Base-by-base conservation (phyloP, 139 green algal genomes). In the Coelastrella sp. region DNA sequence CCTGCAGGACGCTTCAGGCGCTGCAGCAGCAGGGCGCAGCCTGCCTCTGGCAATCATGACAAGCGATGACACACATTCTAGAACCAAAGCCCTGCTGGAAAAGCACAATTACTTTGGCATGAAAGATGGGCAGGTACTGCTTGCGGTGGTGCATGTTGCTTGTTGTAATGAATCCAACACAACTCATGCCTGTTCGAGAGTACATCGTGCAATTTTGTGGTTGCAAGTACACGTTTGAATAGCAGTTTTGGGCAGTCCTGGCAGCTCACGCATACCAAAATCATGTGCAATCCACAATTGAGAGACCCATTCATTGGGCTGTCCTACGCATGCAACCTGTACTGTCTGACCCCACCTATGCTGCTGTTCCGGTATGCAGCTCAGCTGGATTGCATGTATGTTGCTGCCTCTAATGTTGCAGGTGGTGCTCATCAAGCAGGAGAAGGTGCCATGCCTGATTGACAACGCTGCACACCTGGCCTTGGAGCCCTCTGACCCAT, bases 21-120 rank as follows among this genome's bases (percentile, higher is more conserved):
- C 83, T 14, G 57, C 24, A 24, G 84, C 25, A 65, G 76, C 22
- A 35, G 59, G 83, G 3, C 11, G 76, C 25, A 81, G 17, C 15
- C 95, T 99, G 80, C 98, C 98, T 7, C 93, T 99, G 59, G 97
- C 95, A 70, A 99, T 99, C 93, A 99, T 99, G 98, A 99, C 98
- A 1, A 98, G 94, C 5, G 98, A 97, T 75, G 98, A 99, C 95
- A 99, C 98, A 6, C 98, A 99, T 91, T 94, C 61, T 8, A 92
- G 92, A 74, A 99, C 98, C 4, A 24, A 92, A 79, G 88, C 75
- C 19, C 95, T 99, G 84, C 95, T 99, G 72, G 87, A 96, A 56
- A n/a, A 87, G n/a, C 90, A 98, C 90, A 72, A 88, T 75, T 95
- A 98, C 93, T 99, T 99, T 93, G 98, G 98, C 35, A 94, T 98